phyloP scores from a whole-genome alignment of 768 basidiomycete genomes.

The Lactifluus subvellereus region DNA sequence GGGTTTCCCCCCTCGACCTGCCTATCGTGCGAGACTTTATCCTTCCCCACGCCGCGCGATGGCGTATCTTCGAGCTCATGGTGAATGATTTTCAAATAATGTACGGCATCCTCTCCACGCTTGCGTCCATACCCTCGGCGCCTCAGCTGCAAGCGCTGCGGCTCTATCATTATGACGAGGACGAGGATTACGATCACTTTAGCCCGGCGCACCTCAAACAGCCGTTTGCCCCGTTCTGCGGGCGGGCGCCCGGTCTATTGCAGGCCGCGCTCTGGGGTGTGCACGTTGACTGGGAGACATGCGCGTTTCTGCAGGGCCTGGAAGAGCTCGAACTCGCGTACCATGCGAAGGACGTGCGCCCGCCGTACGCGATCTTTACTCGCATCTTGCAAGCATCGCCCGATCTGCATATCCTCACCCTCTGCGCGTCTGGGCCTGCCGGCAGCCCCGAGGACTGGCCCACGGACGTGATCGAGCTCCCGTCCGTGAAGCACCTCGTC shows the following conservation, averaged over 20 bases:
- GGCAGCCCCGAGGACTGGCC: slow-evolving; percentile 38
- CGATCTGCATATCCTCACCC: slow-evolving; percentile 45
- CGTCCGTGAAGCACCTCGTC: slow-evolving; percentile 29
- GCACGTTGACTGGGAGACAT: slow-evolving; percentile 58
- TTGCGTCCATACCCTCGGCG: slow-evolving; percentile 43
- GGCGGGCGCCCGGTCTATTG: slow-evolving; percentile 46
- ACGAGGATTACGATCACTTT: slow-evolving; percentile 42
- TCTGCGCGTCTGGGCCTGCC: slow-evolving; percentile 54
- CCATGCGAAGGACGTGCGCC: slow-evolving; percentile 58
- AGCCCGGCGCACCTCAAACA: slow-evolving; percentile 36
- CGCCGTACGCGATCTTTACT: slow-evolving; percentile 48
- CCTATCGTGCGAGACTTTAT: slow-evolving; percentile 34
- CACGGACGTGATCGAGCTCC: slow-evolving; percentile 23
- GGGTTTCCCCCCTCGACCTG: slow-evolving; percentile 26
- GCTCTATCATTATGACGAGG: slow-evolving; percentile 49
- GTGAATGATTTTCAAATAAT: slow-evolving; percentile 40
- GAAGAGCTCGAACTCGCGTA: slow-evolving; percentile 53
- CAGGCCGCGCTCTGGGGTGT: slow-evolving; percentile 58
- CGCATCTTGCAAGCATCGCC: slow-evolving; percentile 50
- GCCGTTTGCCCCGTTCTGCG: slow-evolving; percentile 46
- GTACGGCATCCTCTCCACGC: slow-evolving; percentile 43
- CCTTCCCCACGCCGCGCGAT: slow-evolving; percentile 47
- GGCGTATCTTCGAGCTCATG: slow-evolving; percentile 46
- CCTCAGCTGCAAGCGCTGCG: slow-evolving; percentile 49
- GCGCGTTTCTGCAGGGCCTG: slow-evolving; percentile 41